Conservation (phyloP, 805 yeast genomes). For the Candida argentea region DNA sequence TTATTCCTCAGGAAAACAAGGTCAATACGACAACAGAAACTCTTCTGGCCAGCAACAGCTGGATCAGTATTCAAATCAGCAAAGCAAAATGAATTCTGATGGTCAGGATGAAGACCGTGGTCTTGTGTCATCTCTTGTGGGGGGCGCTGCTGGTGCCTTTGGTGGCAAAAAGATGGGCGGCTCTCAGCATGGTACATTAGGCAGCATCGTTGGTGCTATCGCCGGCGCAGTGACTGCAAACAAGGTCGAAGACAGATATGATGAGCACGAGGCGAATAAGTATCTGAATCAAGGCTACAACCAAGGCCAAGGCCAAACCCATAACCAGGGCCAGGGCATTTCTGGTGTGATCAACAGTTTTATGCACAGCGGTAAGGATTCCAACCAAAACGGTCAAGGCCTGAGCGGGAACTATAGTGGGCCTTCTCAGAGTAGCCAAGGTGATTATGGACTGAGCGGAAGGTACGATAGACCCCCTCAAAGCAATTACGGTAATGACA, state of each 20-base stretch:
- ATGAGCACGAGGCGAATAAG: conserved; percentile 8
- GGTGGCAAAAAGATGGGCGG: conserved; percentile 19
- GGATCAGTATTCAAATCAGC: conserved; percentile 4
- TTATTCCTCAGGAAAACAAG: conserved; percentile 16
- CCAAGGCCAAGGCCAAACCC: no score
- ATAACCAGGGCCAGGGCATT: conserved; percentile 2
- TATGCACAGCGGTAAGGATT: conserved; percentile 4
- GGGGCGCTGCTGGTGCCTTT: conserved; percentile 21
- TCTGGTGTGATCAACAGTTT: conserved; percentile 1
- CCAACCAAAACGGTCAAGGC: conserved; percentile 2
- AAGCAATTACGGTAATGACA: conserved; percentile 3
- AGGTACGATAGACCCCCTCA: conserved; percentile 5
- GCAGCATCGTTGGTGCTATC: conserved; percentile 20
- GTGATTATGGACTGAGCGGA: conserved; percentile 1
- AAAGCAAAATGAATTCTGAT: conserved; percentile 8
- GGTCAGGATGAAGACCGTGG: conserved; percentile 18
- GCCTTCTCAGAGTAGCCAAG: conserved; percentile 3
- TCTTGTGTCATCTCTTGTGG: conserved; percentile 14
- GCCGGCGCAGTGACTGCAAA: conserved; percentile 20
- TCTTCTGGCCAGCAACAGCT: conserved; percentile 5
- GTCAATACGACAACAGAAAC: conserved; percentile 10
- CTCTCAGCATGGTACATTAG: conserved; percentile 17
- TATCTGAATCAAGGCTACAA: no score
- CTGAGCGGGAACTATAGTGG: conserved; percentile 4
- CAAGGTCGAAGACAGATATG: conserved; percentile 15